Percentiles rank a stretch among this genome's conserved stretches.
Conservation (phyloP, 805 yeast genomes). For the Pichia pseudocactophila region DNA sequence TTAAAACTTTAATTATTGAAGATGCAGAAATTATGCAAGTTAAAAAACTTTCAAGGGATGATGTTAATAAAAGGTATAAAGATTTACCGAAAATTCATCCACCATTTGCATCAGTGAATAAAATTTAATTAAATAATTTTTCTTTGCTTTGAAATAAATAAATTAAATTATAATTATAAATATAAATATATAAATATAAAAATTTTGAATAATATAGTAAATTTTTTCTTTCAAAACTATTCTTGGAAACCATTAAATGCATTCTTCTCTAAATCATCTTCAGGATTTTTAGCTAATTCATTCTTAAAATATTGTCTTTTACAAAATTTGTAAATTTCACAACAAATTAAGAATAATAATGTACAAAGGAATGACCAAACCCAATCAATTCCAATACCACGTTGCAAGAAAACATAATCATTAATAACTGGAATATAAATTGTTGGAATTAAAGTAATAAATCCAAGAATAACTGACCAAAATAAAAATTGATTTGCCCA, state of each 20-base stretch:
- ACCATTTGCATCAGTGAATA: slow-evolving; percentile 27
- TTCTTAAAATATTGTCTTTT: slow-evolving; percentile 47
- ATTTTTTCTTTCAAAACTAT: background rate
- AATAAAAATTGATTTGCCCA: slow-evolving; percentile 71
- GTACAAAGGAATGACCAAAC: slow-evolving; percentile 59
- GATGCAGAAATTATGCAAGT: slow-evolving; percentile 28
- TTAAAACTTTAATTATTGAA: slow-evolving; percentile 31
- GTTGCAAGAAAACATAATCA: slow-evolving; percentile 63
- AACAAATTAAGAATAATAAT: slow-evolving; percentile 45
- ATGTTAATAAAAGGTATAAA: slow-evolving; percentile 19
- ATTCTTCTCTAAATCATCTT: slow-evolving; percentile 50
- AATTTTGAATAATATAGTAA: background rate
- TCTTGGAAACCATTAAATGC: slow-evolving; percentile 2
- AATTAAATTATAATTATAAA: background rate
- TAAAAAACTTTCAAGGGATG: slow-evolving; percentile 16
- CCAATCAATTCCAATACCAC: slow-evolving; percentile 72
- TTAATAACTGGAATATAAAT: slow-evolving; percentile 87
- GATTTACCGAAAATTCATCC: slow-evolving; percentile 22
- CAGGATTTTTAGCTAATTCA: slow-evolving; percentile 44
- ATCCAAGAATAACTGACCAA: slow-evolving; percentile 72
- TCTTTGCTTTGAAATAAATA: no score
- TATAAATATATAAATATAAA: background rate
- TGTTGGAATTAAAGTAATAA: slow-evolving; percentile 67
- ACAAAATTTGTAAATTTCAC: slow-evolving; percentile 58
- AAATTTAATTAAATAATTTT: slow-evolving; percentile 5